Conservation (phyloP, 495 filamentous ascomycete species). For the Apodospora peruviana region DNA sequence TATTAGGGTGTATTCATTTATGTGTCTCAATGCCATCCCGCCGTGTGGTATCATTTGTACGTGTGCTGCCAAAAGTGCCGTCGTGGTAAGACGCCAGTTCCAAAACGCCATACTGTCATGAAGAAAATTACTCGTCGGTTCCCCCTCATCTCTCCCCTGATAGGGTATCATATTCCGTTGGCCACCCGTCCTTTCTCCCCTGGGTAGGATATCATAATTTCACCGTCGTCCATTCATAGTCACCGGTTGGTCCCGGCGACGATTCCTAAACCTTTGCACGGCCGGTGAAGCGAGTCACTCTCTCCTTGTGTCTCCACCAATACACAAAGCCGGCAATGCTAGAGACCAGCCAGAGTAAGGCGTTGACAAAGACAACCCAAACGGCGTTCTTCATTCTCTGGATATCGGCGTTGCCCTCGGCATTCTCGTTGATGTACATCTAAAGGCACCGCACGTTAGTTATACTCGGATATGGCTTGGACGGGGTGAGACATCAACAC, state of each 20-base stretch:
- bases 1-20: too few species aligned
- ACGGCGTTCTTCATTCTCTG: constrained; percentile 79
- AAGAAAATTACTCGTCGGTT: too few species aligned
- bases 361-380: constrained; percentile 73
- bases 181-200: too few species aligned
- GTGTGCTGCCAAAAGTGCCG: too few species aligned
- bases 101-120: too few species aligned
- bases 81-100: too few species aligned
- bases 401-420: constrained; percentile 54
- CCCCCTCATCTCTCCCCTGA: too few species aligned
- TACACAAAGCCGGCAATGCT: constrained; percentile 35
- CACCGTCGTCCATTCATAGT: too few species aligned
- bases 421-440: constrained; percentile 66
- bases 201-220: too few species aligned
- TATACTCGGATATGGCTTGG: background rate
- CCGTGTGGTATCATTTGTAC: too few species aligned
- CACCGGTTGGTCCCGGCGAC: background rate
- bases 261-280: constrained; percentile 37
- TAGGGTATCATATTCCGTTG: too few species aligned
- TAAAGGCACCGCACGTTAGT: constrained; percentile 14
- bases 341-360: constrained; percentile 65
- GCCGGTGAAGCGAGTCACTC: constrained; percentile 41
- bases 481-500: background rate
- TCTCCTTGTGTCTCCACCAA: constrained; percentile 38
- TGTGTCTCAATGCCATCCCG: too few species aligned